Conservation (phyloP, 139 green algal species). For the Closterium sp. region DNA sequence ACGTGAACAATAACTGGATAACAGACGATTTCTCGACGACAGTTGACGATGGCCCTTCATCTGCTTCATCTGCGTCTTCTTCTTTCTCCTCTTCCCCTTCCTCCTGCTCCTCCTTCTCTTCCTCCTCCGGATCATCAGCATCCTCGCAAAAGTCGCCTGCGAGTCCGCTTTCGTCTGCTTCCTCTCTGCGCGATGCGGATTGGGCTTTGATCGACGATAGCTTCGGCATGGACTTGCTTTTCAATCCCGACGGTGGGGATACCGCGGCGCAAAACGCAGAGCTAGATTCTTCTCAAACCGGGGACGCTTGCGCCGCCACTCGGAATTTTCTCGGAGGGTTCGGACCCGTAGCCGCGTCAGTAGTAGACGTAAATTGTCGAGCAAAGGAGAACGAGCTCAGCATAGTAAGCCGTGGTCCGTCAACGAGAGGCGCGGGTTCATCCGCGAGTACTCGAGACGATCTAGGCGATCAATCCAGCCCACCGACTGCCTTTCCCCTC, state of each 20-base stretch:
- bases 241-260: not conserved
- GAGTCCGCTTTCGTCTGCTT: not conserved
- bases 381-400: not conserved
- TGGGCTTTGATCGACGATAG: not conserved
- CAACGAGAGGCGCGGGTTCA: not conserved
- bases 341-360: not conserved
- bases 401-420: not conserved
- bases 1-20: not conserved
- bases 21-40: not conserved
- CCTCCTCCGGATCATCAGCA: not conserved
- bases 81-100: not conserved
- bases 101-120: not conserved
- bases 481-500: not conserved
- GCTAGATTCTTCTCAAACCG: not conserved
- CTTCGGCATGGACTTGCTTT: not conserved
- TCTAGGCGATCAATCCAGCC: not conserved
- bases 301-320: not conserved
- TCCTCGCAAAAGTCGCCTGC: too few species aligned
- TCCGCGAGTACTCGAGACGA: not conserved
- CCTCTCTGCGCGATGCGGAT: not conserved
- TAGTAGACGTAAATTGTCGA: not conserved
- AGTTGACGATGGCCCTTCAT: not conserved
- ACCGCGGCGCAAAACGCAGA: not conserved
- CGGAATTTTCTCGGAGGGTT: not conserved
- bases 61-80: too few species aligned